These are phyloP conservation scores for Acacia melanoxylon DNA, from an alignment of 306 rosid genomes.

Conservation along the genomic window DNA sequence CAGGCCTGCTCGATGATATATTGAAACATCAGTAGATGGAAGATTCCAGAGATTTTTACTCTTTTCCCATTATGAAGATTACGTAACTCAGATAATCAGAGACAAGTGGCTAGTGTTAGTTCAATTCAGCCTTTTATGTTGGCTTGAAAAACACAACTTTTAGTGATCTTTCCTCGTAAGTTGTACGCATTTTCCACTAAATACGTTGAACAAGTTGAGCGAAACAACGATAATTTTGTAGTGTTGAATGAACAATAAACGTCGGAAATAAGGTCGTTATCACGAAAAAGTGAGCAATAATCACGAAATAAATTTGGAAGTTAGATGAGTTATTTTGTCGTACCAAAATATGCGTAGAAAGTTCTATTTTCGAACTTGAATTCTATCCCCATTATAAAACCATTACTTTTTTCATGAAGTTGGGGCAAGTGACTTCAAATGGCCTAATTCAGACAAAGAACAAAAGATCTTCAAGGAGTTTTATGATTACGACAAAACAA, in stretches of 20 bases:
- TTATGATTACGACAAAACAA: background rate
- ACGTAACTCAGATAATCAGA: conserved; percentile 18
- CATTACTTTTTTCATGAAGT: background rate
- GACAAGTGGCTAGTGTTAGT: background rate
- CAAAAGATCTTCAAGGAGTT: background rate
- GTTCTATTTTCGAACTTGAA: background rate
- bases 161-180: background rate
- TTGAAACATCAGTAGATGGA: conserved; percentile 22
- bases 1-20: conserved; percentile 28
- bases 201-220: background rate
- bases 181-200: background rate
- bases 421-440: background rate
- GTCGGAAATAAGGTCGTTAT: background rate
- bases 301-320: background rate
- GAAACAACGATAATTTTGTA: background rate
- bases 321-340: background rate
- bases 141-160: background rate
- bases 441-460: no score
- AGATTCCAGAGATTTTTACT: conserved; percentile 23
- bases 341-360: background rate
- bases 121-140: background rate
- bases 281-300: background rate
- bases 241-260: background rate
- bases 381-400: no score
- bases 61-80: background rate